Evolutionary conservation across 805 yeast genomes (phyloP), one percentile per base, ranked within the genome.

Genomic region (Lipomyces starkeyi): DNA sequence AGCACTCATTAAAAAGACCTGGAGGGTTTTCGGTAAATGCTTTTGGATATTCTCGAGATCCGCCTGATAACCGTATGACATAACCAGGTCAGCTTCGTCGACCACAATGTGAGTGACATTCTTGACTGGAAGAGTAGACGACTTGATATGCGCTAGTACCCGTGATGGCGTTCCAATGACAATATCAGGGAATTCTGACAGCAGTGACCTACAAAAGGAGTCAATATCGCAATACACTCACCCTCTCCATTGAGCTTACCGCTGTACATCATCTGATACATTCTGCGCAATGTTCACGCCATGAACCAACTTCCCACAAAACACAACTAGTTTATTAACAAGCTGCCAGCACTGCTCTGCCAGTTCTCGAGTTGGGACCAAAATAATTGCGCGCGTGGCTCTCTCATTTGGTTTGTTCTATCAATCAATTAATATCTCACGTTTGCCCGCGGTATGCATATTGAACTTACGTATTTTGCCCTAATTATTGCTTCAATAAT

Each of bases 1-100:
- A 2, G 99, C 99, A 79, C 97, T 91, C 98, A 95, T 95, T 73
- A 95, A 81, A 79, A 92, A 95, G 2, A 95, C 88, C 80, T 95
- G 99, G 73, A 91, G 81, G 70, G 90, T 89, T 76, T 88, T 88
- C n/a, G 93, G 92, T 70, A 93, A 80, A 70, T 79, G 85, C 32
- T 83, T 82, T 8, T 90, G 84, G 71, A 95, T 84, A 74, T 84
- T 85, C 55, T 85, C 81, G 70, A 94, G 82, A 79, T 95, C 99
- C 8, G 91, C 97, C 72, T 88, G 86, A 78, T 95, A 92, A 29
- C 99, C 99, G 78, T 91, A 95, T 1, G 97, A 89, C 61, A 91
- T 80, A 59, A 95, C 86, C 73, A 95, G 84, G 80, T 95, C 99
- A 35, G 95, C 98, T 80, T 95, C 99, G 81, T 95, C 99, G 70